Conservation (phyloP, 2,329 filamentous ascomycete species). For the Sphaerulina vaccinii region DNA sequence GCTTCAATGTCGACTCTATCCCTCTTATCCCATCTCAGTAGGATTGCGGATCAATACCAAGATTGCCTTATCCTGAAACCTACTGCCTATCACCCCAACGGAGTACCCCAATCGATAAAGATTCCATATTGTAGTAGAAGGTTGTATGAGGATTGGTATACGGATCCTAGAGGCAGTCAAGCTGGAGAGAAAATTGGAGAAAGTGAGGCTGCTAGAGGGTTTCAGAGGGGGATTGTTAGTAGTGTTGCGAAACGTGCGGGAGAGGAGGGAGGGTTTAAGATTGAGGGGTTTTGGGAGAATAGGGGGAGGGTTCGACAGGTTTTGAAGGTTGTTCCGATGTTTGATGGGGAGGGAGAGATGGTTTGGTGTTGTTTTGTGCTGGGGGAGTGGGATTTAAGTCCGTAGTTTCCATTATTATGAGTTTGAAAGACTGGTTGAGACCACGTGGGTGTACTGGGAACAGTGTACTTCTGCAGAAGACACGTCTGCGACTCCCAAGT, state of each 20-base stretch:
- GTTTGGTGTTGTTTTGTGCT: conserved; percentile 12
- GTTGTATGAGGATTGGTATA: conserved; percentile 28
- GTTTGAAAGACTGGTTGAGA: too few relatives aligned
- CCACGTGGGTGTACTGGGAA: too few relatives aligned
- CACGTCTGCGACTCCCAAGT: too few relatives aligned
- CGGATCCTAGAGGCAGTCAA: conserved; percentile 5
- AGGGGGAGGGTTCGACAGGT: conserved; percentile 3
- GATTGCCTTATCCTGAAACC: conserved; percentile 32
- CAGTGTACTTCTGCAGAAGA: too few relatives aligned
- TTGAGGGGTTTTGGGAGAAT: conserved; percentile 14
- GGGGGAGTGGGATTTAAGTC: conserved; percentile 10
- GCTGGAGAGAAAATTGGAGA: conserved; percentile 8
- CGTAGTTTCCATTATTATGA: neutral
- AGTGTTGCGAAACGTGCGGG: conserved; percentile 19
- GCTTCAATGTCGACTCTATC: conserved; percentile 27
- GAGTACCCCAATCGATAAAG: conserved; percentile 21
- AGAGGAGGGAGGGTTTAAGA: conserved; percentile 8
- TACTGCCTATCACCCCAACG: conserved; percentile 25
- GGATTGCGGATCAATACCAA: conserved; percentile 26
- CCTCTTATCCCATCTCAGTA: conserved; percentile 28
- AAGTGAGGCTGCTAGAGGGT: conserved; percentile 14
- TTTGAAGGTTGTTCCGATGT: conserved; percentile 14
- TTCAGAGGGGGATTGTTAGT: conserved; percentile 21
- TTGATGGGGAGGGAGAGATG: neutral
- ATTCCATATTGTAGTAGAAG: conserved; percentile 27